Evolutionary conservation across 257 asterid species (phyloP).

Genomic region (Ligustrum vulgare): DNA sequence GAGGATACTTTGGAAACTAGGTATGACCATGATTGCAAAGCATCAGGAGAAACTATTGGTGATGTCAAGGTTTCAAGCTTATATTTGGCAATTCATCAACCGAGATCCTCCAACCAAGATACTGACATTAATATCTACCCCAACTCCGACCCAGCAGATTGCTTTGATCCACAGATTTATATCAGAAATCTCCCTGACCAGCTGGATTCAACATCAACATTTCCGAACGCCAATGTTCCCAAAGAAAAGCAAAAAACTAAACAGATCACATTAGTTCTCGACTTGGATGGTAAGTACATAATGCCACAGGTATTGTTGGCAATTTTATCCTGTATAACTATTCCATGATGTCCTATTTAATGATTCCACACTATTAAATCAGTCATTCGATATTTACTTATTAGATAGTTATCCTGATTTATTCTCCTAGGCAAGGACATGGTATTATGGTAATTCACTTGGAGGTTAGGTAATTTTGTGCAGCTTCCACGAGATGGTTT

Average conservation of each 20-base stretch:
- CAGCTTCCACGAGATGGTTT: slow-evolving; percentile 8
- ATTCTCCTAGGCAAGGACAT: slow-evolving; percentile 2
- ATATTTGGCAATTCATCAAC: slow-evolving; percentile 65
- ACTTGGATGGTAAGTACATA: slow-evolving; percentile 74
- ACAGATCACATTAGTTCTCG: slow-evolving; percentile 77
- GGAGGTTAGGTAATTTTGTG: slow-evolving; percentile 7
- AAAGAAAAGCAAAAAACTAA: slow-evolving; percentile 45
- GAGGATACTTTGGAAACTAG: slow-evolving; percentile 57
- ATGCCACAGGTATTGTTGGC: slow-evolving; percentile 6
- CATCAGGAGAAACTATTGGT: slow-evolving; percentile 35
- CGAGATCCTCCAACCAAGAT: slow-evolving; percentile 57
- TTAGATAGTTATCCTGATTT: slow-evolving; percentile 3
- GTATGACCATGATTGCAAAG: slow-evolving; percentile 38
- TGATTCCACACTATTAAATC: not conserved
- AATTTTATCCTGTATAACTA: not conserved
- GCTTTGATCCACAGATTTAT: slow-evolving; percentile 83
- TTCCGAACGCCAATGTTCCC: slow-evolving; percentile 37
- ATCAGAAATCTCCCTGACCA: slow-evolving; percentile 73
- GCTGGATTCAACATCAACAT: slow-evolving; percentile 41
- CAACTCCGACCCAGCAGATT: slow-evolving; percentile 61
- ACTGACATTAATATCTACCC: slow-evolving; percentile 39
- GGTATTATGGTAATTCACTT: not conserved
- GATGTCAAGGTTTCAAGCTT: slow-evolving; percentile 61
- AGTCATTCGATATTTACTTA: slow-evolving; percentile 1
- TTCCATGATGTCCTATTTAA: not conserved